Evolutionary conservation across 345 rosid species (phyloP).

Genomic region (Rhodamnia rubescens): DNA sequence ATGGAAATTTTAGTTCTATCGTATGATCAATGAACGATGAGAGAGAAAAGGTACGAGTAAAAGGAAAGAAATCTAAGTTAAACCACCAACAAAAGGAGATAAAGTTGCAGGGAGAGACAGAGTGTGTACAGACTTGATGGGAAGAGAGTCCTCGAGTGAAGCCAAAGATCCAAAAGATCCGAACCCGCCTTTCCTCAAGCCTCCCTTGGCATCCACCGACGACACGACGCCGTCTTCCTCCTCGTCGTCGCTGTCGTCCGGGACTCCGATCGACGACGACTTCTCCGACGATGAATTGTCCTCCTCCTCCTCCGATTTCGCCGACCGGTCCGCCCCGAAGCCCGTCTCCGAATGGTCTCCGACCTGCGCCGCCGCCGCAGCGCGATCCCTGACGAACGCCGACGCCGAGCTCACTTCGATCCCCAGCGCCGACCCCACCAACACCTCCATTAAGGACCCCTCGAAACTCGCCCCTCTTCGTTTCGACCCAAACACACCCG

Average conservation of each 20-base stretch:
- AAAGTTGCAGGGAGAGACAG: not conserved
- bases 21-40: not conserved
- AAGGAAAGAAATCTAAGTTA: not conserved
- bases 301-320: not conserved
- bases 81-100: not conserved
- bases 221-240: not conserved
- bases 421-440: slow-evolving; percentile 30
- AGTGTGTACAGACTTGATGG: not conserved
- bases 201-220: not conserved
- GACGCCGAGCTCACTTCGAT: not conserved
- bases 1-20: not conserved
- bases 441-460: slow-evolving; percentile 33
- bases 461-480: not conserved
- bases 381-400: slow-evolving; percentile 21
- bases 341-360: not conserved
- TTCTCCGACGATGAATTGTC: slow-evolving; percentile 24
- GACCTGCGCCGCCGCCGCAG: not conserved
- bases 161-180: slow-evolving; percentile 6
- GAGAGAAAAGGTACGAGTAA: not conserved
- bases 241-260: slow-evolving; percentile 26
- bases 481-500: not conserved
- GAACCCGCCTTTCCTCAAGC: not conserved
- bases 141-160: slow-evolving; percentile 7
- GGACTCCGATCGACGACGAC: slow-evolving; percentile 58
- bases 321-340: not conserved